These are phyloP conservation scores for Stygiomarasmius scandens DNA, from an alignment of 1,284 basidiomycete genomes.

Conservation along the genomic window DNA sequence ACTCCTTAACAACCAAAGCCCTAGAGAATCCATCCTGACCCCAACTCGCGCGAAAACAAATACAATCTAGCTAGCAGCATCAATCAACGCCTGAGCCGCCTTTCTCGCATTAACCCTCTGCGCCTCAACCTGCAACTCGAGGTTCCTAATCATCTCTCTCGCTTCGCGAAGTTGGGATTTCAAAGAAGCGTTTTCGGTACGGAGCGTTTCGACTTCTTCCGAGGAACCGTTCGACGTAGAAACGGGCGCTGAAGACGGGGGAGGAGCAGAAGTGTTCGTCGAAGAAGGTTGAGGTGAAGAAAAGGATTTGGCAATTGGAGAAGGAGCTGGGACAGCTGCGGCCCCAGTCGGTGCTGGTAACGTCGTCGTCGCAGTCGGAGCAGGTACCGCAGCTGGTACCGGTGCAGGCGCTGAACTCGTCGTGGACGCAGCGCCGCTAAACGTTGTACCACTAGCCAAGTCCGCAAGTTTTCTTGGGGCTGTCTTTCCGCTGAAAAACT, in stretches of 20 bases:
- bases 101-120: constrained; percentile 74
- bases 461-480: constrained; percentile 71
- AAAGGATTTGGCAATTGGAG: constrained; percentile 12
- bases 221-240: too few species aligned
- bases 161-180: constrained; percentile 72
- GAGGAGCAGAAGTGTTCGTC: too few species aligned
- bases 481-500: constrained; percentile 88
- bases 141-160: constrained; percentile 74
- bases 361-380: constrained; percentile 15
- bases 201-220: not conserved
- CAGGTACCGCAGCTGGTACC: constrained; percentile 18
- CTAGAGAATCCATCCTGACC: too few species aligned
- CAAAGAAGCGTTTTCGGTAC: constrained; percentile 61
- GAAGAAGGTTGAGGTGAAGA: too few species aligned
- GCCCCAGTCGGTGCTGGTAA: constrained; percentile 21
- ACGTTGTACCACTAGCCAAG: constrained; percentile 36
- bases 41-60: not conserved
- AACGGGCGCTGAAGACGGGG: constrained; percentile 18
- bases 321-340: constrained; percentile 4
- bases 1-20: too few species aligned
- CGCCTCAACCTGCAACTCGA: constrained; percentile 83
- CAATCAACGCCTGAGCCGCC: constrained; percentile 58
- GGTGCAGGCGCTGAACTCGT: constrained; percentile 27
- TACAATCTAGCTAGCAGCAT: constrained; percentile 20
- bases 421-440: constrained; percentile 30